These are phyloP conservation scores for Penicillium diatomitis DNA, from an alignment of 495 filamentous ascomycete genomes.

Conservation along the genomic window DNA sequence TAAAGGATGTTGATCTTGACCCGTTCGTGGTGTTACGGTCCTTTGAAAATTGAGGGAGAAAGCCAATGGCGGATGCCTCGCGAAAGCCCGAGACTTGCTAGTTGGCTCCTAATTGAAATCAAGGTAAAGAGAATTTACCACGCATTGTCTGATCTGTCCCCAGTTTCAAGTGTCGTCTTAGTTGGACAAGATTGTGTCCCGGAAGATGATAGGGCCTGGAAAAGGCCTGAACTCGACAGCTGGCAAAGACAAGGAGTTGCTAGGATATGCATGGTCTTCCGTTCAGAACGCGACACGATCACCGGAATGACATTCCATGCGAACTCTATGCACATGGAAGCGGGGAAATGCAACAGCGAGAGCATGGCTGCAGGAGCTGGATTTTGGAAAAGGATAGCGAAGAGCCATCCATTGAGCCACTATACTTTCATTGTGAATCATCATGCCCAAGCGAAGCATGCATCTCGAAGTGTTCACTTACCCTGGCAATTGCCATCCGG, in stretches of 20 bases:
- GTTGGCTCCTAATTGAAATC: too few relatives aligned
- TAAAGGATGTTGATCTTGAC: slow-evolving; percentile 5
- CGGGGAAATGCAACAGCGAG: slow-evolving; percentile 27
- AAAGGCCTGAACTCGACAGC: slow-evolving; percentile 33
- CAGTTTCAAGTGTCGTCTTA: slow-evolving; percentile 6
- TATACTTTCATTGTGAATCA: slow-evolving; percentile 26
- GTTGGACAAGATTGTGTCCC: slow-evolving; percentile 19
- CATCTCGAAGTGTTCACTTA: slow-evolving; percentile 33
- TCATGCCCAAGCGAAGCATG: slow-evolving; percentile 33
- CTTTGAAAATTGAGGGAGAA: slow-evolving; percentile 11
- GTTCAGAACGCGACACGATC: slow-evolving; percentile 23
- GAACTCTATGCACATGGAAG: slow-evolving; percentile 24
- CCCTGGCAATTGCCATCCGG: slow-evolving; percentile 26
- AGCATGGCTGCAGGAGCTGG: slow-evolving; percentile 28
- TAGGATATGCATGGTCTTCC: slow-evolving; percentile 33
- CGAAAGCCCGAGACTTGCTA: too few relatives aligned
- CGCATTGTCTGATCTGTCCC: slow-evolving; percentile 13
- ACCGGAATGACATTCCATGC: slow-evolving; percentile 19
- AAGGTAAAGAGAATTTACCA: slow-evolving; percentile 5
- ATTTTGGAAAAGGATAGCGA: slow-evolving; percentile 16
- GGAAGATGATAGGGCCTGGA: slow-evolving; percentile 18
- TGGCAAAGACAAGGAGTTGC: slow-evolving; percentile 27
- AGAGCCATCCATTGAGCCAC: slow-evolving; percentile 34
- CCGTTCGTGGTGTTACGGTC: slow-evolving; percentile 10
- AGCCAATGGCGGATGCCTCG: slow-evolving; percentile 13